Conservation (phyloP, 495 filamentous ascomycete species). For the Annulohypoxylon maeteangense region DNA sequence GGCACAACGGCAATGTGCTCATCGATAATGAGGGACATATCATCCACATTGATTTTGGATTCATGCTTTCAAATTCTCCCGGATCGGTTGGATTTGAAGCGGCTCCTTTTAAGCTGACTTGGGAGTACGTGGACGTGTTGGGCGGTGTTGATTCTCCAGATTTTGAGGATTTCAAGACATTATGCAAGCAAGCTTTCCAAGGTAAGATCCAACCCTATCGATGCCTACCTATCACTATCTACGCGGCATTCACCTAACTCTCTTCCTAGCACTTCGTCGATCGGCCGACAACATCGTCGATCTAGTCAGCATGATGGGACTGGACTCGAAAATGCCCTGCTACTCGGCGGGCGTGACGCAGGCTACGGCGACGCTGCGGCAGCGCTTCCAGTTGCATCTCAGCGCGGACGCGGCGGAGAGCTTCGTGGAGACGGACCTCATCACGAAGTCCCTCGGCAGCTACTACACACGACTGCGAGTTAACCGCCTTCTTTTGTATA, state of each 20-base stretch:
- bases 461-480: constrained; percentile 80
- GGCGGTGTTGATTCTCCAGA: constrained; percentile 70
- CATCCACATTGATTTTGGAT: constrained; percentile 85
- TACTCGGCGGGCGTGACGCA: constrained; percentile 71
- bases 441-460: constrained; percentile 75
- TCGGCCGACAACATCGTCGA: constrained; percentile 77
- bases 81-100: constrained; percentile 81
- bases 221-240: not conserved
- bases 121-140: constrained; percentile 80
- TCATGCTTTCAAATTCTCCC: constrained; percentile 83
- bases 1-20: constrained; percentile 83
- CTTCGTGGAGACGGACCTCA: constrained; percentile 77
- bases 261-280: constrained; percentile 66
- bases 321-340: constrained; percentile 80
- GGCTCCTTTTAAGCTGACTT: constrained; percentile 80
- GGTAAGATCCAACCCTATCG: constrained; percentile 52
- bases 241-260: not conserved
- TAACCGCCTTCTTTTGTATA: not conserved
- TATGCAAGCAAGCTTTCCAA: constrained; percentile 81
- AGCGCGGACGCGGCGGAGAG: constrained; percentile 77
- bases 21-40: constrained; percentile 83
- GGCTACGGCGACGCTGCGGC: constrained; percentile 68
- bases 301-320: constrained; percentile 79
- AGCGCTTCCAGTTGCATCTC: constrained; percentile 76
- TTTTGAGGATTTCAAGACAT: constrained; percentile 72